Base-by-base conservation (phyloP, 164 flowering plant genomes). In the Pachysandra terminalis region DNA sequence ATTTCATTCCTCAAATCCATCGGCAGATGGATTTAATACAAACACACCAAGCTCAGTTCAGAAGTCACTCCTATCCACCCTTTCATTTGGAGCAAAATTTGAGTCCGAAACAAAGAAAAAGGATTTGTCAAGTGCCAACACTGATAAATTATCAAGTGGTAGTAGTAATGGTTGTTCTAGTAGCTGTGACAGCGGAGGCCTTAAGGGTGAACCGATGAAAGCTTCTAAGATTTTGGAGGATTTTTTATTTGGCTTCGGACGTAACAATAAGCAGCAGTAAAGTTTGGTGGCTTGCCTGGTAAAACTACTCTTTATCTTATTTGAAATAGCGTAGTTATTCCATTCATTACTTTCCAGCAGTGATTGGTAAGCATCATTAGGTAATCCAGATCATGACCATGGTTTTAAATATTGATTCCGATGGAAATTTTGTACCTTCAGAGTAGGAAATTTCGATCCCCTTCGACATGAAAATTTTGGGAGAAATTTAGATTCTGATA, bases 1-100 rank as follows among this genome's bases (percentile, higher is more conserved):
- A 13, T 56, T 60, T 54, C 82, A 56, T 26, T 64, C 72, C 21
- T 53, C 64, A 16, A 74, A 64, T 9, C 22, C 53, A 19, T 59
- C 52, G 15, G 59, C 72, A 21, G 67, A 56, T 73, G 68, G 45
- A 49, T 56, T 64, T 27, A 55, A 41, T 52, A 80, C 69, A 58
- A 74, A 57, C 64, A 58, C 65, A 12, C 65, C 71, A 48, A 60
- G 35, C 71, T 67, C 74, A 0, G 69, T 73, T 70, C 71, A 63
- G 49, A 77, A 63, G 61, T 65, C 77, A 21, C 64, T 73, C 53
- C 61, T 51, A 22, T 81, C 87, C 0, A 73, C 88, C 6, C 64
- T 83, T 19, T 76, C 86, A 27, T 81, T 84, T 77, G 89, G 93
- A 32, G 80, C 81, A 14, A 80, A 77, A 68, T 69, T 68, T 53